Evolutionary conservation across 768 basidiomycete genomes (phyloP), one percentile per base, ranked within the genome.

Genomic region (Albatrellus ellisii): DNA sequence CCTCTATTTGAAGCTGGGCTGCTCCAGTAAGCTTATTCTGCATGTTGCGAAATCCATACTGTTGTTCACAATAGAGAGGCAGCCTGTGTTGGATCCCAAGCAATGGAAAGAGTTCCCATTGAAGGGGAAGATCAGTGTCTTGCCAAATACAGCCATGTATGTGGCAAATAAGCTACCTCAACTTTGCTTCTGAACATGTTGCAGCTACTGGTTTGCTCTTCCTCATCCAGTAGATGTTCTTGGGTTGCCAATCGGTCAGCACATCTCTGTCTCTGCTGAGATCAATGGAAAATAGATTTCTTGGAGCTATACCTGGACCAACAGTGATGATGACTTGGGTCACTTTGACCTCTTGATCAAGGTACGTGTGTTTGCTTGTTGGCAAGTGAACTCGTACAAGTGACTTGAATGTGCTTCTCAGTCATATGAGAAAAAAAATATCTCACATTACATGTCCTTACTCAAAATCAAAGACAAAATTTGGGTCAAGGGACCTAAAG

Each of bases 361-460:
- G 80, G 91, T 87, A 55, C 44, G 21, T 31, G n/a, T n/a, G n/a
- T n/a, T n/a, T n/a, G n/a, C n/a, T n/a, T n/a, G n/a, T n/a, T n/a
- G n/a, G n/a, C n/a, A n/a, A n/a, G n/a, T n/a, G n/a, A n/a, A n/a
- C n/a, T n/a, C n/a, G n/a, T n/a, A n/a, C n/a, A n/a, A 42, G 20
- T 41, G 18, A 41, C 18, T 12, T 20, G 12, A 26, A 9, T 24
- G 43, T 27, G 0, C 4, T 20, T 10, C 15, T 18, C 54, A 95
- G 92, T 75, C 89, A 6, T 99, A 99, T 56, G 94, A 97, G 57
- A 82, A 87, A 59, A 94, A 94, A 45, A 98, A 98, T 69, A 87
- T 99, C 58, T 98, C 95, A 8, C 76, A 79, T 47, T 75, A 87
- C 61, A 67, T 98, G 54, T 72, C 76, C 11, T 64, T 75, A 34